Conservation (phyloP, 208 protist genomes). For the Lotmaria passim region DNA sequence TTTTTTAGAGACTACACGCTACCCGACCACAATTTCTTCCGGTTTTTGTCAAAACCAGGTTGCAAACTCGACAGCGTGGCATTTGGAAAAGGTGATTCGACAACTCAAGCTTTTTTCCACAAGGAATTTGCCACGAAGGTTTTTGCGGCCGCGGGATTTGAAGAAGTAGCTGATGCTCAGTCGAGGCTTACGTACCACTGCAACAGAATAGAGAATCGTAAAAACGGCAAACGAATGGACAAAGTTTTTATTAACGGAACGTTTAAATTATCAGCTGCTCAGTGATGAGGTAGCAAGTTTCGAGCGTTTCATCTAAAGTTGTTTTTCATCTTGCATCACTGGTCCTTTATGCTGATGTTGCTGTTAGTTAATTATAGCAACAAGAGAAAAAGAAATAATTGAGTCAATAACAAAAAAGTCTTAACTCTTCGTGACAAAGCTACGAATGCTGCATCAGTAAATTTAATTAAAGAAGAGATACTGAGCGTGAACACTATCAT, state of each 20-base stretch:
- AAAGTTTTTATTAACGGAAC: constrained; percentile 88
- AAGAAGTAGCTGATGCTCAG: constrained; percentile 34
- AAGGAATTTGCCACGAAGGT: constrained; percentile 49
- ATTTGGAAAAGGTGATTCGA: constrained; percentile 78
- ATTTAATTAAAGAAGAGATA: too few relatives aligned
- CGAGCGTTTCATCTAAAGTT: too few relatives aligned
- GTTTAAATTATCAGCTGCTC: constrained; percentile 47
- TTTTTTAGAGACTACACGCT: constrained; percentile 83
- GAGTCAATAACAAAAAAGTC: too few relatives aligned
- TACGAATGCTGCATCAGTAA: too few relatives aligned
- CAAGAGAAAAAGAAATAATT: too few relatives aligned
- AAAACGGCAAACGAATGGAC: constrained; percentile 83
- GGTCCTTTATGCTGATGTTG: background rate
- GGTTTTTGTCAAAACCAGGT: constrained; percentile 64
- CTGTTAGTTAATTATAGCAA: background rate
- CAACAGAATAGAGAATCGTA: constrained; percentile 83
- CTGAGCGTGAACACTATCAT: too few relatives aligned
- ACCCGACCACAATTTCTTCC: constrained; percentile 82
- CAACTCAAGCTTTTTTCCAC: constrained; percentile 80
- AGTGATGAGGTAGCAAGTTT: too few relatives aligned
- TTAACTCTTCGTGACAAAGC: too few relatives aligned
- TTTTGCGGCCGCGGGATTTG: constrained; percentile 52
- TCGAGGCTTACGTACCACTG: constrained; percentile 71
- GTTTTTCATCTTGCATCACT: background rate
- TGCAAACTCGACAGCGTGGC: constrained; percentile 28